These are phyloP conservation scores for Larix sibirica DNA, from an alignment of 83 land plant genomes.

Conservation along the genomic window DNA sequence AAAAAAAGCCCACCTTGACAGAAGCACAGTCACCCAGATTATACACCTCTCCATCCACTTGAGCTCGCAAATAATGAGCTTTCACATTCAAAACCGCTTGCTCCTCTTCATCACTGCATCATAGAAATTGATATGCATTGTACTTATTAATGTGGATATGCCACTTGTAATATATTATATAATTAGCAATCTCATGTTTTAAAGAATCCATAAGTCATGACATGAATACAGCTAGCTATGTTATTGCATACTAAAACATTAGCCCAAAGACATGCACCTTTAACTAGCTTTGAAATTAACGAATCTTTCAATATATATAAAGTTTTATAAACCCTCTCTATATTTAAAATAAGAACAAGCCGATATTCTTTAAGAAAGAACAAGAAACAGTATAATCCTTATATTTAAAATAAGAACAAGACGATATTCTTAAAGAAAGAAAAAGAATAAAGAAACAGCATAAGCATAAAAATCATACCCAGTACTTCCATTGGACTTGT, in stretches of 20 bases:
- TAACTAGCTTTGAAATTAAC: too few relatives aligned
- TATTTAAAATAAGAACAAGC: too few relatives aligned
- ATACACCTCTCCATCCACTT: conserved; percentile 28
- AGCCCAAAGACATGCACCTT: too few relatives aligned
- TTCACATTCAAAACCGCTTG: conserved; percentile 16
- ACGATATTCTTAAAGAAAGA: not conserved
- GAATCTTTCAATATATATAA: too few relatives aligned
- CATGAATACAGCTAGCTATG: not conserved
- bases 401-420: not conserved
- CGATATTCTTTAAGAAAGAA: not conserved
- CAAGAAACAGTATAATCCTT: not conserved
- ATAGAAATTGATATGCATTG: not conserved
- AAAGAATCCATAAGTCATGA: not conserved
- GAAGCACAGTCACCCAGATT: conserved; percentile 29
- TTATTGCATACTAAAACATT: too few relatives aligned
- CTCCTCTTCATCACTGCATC: not conserved
- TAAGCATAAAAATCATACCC: not conserved
- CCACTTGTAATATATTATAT: too few relatives aligned
- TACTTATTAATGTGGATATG: too few relatives aligned
- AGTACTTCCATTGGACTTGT: not conserved
- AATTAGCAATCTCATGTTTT: too few relatives aligned
- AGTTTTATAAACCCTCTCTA: too few relatives aligned
- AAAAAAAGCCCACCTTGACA: conserved; percentile 25
- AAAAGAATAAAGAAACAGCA: not conserved
- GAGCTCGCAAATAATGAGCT: conserved; percentile 23